phyloP scores from a whole-genome alignment of 352 stramenopile species.

The Sclerospora graminicola region DNA sequence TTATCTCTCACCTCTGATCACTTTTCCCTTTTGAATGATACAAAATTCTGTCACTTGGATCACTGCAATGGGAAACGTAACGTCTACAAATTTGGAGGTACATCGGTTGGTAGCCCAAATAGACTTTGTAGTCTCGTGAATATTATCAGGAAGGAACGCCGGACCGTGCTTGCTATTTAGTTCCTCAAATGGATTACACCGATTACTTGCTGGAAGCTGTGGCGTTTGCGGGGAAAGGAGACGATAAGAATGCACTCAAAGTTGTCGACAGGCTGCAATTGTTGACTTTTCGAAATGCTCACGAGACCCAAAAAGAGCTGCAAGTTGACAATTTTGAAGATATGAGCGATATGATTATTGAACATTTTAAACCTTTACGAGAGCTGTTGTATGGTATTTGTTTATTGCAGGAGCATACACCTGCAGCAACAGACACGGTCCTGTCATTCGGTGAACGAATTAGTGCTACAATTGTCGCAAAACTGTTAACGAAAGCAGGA shows the following conservation, averaged over 20 bases:
- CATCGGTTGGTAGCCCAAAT: conserved; percentile 53
- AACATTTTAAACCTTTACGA: conserved; percentile 64
- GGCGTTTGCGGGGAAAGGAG: conserved; percentile 40
- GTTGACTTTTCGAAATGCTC: conserved; percentile 53
- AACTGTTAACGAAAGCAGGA: conserved; percentile 42
- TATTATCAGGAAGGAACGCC: conserved; percentile 49
- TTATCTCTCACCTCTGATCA: no score
- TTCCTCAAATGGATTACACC: conserved; percentile 74
- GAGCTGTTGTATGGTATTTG: conserved; percentile 71
- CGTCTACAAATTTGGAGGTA: conserved; percentile 81
- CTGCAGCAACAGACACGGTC: conserved; percentile 54
- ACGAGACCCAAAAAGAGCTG: conserved; percentile 47
- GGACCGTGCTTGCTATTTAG: conserved; percentile 57
- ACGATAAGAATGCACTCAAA: conserved; percentile 29
- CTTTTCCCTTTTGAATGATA: no score
- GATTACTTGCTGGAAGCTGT: conserved; percentile 60
- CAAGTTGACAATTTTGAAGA: conserved; percentile 29
- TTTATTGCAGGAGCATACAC: conserved; percentile 65
- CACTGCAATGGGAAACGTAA: conserved; percentile 49
- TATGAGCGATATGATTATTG: conserved; percentile 35
- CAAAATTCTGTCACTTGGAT: no score
- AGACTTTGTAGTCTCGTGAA: conserved; percentile 53
- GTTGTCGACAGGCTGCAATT: conserved; percentile 51
- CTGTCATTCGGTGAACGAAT: conserved; percentile 75
- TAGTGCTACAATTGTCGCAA: conserved; percentile 59